Evolutionary conservation across 495 filamentous ascomycete species (phyloP).

Genomic region (Hypoxylon subgilvum): DNA sequence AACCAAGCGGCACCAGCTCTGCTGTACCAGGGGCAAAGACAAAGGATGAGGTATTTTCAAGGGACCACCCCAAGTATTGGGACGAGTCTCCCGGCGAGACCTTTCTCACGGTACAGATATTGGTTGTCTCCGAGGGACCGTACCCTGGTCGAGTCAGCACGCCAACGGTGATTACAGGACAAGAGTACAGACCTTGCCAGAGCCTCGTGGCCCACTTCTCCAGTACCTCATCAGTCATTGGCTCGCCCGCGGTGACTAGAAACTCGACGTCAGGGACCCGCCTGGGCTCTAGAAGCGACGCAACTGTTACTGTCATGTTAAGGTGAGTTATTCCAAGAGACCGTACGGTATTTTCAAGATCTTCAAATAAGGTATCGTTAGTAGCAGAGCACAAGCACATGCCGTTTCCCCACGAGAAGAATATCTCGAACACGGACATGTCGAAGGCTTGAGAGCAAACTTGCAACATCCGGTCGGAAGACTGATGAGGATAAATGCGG

Average conservation of each 20-base stretch:
- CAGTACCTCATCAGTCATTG: slow-evolving; percentile 69
- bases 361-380: slow-evolving; percentile 68
- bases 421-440: slow-evolving; percentile 81
- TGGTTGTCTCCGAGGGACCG: slow-evolving; percentile 73
- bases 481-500: slow-evolving; percentile 61
- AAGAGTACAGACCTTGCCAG: slow-evolving; percentile 60
- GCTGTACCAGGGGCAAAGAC: slow-evolving; percentile 57
- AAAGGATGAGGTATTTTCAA: slow-evolving; percentile 74
- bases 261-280: slow-evolving; percentile 70
- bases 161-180: not conserved
- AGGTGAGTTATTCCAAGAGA: slow-evolving; percentile 71
- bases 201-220: slow-evolving; percentile 69
- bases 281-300: slow-evolving; percentile 65
- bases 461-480: slow-evolving; percentile 65
- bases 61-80: slow-evolving; percentile 64
- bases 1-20: slow-evolving; percentile 65
- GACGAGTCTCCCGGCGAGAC: slow-evolving; percentile 58
- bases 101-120: slow-evolving; percentile 71
- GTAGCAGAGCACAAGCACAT: slow-evolving; percentile 73
- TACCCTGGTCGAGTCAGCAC: slow-evolving; percentile 56
- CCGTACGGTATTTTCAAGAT: slow-evolving; percentile 66
- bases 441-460: slow-evolving; percentile 77
- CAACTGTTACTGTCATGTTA: slow-evolving; percentile 78
- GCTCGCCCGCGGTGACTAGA: slow-evolving; percentile 74
- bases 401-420: slow-evolving; percentile 76